Base-by-base conservation (phyloP, 75 land plant species). In the Selaginella moellendorffii region DNA sequence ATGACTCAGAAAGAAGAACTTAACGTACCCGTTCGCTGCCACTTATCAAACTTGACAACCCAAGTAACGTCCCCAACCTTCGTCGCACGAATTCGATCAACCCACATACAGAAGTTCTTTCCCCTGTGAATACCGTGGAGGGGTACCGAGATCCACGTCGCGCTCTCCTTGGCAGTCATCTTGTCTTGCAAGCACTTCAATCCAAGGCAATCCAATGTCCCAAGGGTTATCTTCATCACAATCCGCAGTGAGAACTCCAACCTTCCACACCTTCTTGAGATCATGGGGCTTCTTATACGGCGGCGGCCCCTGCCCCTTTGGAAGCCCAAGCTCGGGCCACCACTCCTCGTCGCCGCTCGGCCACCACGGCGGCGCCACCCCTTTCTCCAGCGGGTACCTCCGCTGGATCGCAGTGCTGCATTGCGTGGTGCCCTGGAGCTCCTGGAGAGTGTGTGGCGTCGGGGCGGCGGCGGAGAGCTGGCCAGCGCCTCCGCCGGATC, bases 211-310 rank as follows among this genome's bases (percentile, higher is more conserved):
- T n/a, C n/a, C 67, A 83, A 91, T 20, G 80, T 63, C 28, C 86
- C 87, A 31, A 90, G 81, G 74, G 69, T 79, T 20, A 81, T 73
- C 29, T 86, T 81, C 75, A 81, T 86, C 19, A 76, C 71, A 26
- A 87, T 78, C 85, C 0, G 96, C 87, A 1, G 84, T 83, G 24
- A 89, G 79, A 31, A 89, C 96, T 2, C 85, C 77, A 0, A 86
- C 96, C 67, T 89, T 84, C 84, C 87, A 85, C 59, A 79, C 72
- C 72, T 85, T 85, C 67, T 85, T 85, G 60, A 85, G 52, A 75
- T 85, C 88, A 71, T 85, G 88, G 24, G 96, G 96, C 67, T 90
- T 90, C 79, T 80, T 79, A 65, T 86, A 90, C 1, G 96, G 96
- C 0, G 92, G 92, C 5, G 79, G 72, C 0, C 90, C 86, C 30